Conservation (phyloP, 768 basidiomycete genomes). For the Serendipita indica region DNA sequence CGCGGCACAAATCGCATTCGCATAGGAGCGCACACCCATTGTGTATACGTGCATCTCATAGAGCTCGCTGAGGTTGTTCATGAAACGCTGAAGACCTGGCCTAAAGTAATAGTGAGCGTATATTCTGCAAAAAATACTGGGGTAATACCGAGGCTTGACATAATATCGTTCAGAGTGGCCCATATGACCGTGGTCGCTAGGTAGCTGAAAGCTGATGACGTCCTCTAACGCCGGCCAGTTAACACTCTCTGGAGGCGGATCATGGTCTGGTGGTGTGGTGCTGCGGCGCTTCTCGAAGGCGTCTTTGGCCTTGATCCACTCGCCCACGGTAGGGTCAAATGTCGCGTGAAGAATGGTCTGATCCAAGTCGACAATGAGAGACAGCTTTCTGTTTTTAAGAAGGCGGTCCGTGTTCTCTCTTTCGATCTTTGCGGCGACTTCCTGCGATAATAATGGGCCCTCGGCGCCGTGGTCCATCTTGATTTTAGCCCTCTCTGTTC, state of each 20-base stretch:
- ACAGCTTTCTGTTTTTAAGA: slow-evolving; percentile 59
- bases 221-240: slow-evolving; percentile 3
- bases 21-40: slow-evolving; percentile 96
- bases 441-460: slow-evolving; percentile 80
- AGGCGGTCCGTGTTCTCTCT: slow-evolving; percentile 67
- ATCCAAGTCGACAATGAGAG: slow-evolving; percentile 95
- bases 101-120: slow-evolving; percentile 23
- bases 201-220: background rate
- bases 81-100: slow-evolving; percentile 73
- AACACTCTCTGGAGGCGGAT: background rate
- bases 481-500: slow-evolving; percentile 73
- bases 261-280: background rate
- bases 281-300: slow-evolving; percentile 17
- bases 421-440: slow-evolving; percentile 84
- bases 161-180: slow-evolving; percentile 47
- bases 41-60: slow-evolving; percentile 99
- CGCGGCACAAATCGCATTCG: slow-evolving; percentile 83
- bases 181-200: background rate
- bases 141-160: slow-evolving; percentile 84
- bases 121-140: background rate
- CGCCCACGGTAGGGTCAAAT: slow-evolving; percentile 94
- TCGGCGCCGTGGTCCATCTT: slow-evolving; percentile 90
- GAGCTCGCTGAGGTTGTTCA: slow-evolving; percentile 50
- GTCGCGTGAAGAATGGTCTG: slow-evolving; percentile 99
- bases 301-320: slow-evolving; percentile 80